Evolutionary conservation across 495 filamentous ascomycete species (phyloP).

Genomic region (Haplographium delicatum): DNA sequence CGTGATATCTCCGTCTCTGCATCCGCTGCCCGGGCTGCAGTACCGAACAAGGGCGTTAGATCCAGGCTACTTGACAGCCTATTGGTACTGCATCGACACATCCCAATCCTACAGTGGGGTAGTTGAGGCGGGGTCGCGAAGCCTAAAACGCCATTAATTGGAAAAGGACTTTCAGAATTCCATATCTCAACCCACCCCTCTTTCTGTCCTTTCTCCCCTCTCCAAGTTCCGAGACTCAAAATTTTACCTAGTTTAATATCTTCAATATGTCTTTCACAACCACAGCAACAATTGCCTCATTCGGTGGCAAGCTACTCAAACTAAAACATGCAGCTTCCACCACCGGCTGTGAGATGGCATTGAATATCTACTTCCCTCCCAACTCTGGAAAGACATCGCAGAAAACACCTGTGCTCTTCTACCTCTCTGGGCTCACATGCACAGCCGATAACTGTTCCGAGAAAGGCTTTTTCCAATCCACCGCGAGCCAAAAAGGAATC

Average conservation of each 20-base stretch:
- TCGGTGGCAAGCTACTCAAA: slow-evolving; percentile 93
- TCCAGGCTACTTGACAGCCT: too few species aligned
- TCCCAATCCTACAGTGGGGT: slow-evolving; percentile 9
- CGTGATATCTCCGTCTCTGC: slow-evolving; percentile 14
- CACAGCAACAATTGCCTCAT: slow-evolving; percentile 83
- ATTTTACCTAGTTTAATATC: neutral
- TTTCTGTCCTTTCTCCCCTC: too few species aligned
- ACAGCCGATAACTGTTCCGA: slow-evolving; percentile 94
- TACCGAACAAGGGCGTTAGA: slow-evolving; percentile 17
- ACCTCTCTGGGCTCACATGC: slow-evolving; percentile 91
- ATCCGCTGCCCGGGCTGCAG: slow-evolving; percentile 1
- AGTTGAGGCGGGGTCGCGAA: slow-evolving; percentile 21
- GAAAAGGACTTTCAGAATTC: too few species aligned
- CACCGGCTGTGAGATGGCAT: slow-evolving; percentile 63
- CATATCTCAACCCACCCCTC: too few species aligned
- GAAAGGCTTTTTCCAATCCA: slow-evolving; percentile 91
- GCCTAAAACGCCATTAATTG: slow-evolving; percentile 22
- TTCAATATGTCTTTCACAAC: slow-evolving; percentile 58
- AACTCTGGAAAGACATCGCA: slow-evolving; percentile 32
- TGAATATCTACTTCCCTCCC: slow-evolving; percentile 67
- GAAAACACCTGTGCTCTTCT: slow-evolving; percentile 84
- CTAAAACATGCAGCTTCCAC: slow-evolving; percentile 74
- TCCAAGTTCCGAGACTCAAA: too few species aligned
- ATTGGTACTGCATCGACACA: too few species aligned
- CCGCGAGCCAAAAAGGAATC: slow-evolving; percentile 70